phyloP scores from a whole-genome alignment of 164 flowering plant genomes.

The Piper betle region DNA sequence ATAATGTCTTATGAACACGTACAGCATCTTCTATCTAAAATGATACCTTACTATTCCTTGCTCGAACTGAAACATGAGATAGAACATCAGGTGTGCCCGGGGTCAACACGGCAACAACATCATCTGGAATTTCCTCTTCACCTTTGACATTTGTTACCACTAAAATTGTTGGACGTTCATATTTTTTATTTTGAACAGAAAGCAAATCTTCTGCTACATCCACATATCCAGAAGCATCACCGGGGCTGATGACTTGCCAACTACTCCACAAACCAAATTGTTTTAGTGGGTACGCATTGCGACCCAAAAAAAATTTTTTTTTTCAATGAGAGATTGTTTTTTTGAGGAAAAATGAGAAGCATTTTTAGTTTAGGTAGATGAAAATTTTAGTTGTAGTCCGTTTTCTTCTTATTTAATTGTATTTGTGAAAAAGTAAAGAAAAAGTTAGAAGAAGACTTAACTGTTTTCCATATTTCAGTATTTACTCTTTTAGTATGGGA shows the following conservation, averaged over 20 bases:
- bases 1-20: not conserved
- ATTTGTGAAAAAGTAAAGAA: too few relatives aligned
- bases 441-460: too few relatives aligned
- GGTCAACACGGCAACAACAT: slow-evolving; percentile 88
- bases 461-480: too few relatives aligned
- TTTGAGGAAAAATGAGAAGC: not conserved
- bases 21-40: not conserved
- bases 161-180: slow-evolving; percentile 66
- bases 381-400: too few relatives aligned
- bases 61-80: slow-evolving; percentile 98
- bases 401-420: not conserved
- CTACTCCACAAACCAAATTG: slow-evolving; percentile 29
- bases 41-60: slow-evolving; percentile 85
- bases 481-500: too few relatives aligned
- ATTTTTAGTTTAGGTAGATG: not conserved
- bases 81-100: slow-evolving; percentile 99
- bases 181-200: slow-evolving; percentile 73
- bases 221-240: slow-evolving; percentile 79
- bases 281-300: not conserved
- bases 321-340: too few relatives aligned
- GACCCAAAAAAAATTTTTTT: too few relatives aligned
- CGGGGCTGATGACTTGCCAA: slow-evolving; percentile 99
- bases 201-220: slow-evolving; percentile 79
- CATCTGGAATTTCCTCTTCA: slow-evolving; percentile 99
- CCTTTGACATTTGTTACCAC: slow-evolving; percentile 87